phyloP scores from a whole-genome alignment of 2,329 filamentous ascomycete species.

The Fusarium luffae region DNA sequence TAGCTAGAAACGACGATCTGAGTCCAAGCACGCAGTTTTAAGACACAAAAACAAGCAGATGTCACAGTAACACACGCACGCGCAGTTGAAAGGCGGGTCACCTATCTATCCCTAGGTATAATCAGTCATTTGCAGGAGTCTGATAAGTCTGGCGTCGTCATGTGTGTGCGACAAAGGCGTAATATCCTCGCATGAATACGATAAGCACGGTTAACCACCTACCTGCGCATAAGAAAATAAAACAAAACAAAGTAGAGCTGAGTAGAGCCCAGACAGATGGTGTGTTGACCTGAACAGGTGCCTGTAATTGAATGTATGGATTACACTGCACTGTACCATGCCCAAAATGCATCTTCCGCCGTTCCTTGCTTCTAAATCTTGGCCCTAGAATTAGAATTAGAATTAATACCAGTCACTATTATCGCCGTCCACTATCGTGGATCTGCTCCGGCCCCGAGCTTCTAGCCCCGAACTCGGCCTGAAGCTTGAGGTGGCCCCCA shows the following conservation, averaged over 20 bases:
- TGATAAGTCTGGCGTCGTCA: conserved; percentile 11
- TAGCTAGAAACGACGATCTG: conserved; percentile 5
- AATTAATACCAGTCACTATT: conserved; percentile 21
- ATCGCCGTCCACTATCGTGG: conserved; percentile 21
- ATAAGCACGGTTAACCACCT: conserved; percentile 26
- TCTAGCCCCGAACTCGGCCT: conserved; percentile 42
- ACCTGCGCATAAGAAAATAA: background rate
- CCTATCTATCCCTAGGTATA: background rate
- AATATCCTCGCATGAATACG: conserved; percentile 19
- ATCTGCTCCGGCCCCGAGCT: conserved; percentile 38
- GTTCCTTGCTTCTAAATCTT: conserved; percentile 21
- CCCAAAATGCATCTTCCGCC: conserved; percentile 33
- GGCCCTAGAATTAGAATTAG: conserved; percentile 12
- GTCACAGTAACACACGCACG: conserved; percentile 2
- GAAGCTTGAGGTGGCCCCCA: conserved; percentile 41
- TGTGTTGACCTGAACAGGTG: conserved; percentile 23
- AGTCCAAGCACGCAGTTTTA: conserved; percentile 11
- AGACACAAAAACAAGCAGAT: conserved; percentile 18
- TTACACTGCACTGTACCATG: background rate
- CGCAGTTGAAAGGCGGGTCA: conserved; percentile 7
- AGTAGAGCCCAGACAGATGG: background rate
- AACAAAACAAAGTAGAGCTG: background rate
- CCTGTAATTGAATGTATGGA: background rate
- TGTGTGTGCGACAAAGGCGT: conserved; percentile 26
- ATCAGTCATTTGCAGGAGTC: conserved; percentile 5